These are phyloP conservation scores for Lactifluus piperatus DNA, from an alignment of 768 basidiomycete species.

Conservation along the genomic window DNA sequence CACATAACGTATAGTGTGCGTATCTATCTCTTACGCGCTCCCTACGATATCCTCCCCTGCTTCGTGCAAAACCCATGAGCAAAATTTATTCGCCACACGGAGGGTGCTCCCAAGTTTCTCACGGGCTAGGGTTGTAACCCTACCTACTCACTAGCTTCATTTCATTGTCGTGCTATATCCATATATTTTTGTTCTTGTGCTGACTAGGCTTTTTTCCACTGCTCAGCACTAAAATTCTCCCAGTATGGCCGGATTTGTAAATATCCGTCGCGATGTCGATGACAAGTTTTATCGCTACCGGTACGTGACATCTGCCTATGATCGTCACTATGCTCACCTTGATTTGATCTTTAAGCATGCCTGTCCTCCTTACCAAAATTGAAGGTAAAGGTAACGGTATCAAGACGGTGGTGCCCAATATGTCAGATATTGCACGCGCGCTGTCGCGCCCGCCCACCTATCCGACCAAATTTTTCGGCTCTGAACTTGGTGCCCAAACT, in stretches of 20 bases:
- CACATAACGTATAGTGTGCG: constrained; percentile 31
- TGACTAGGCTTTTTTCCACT: background rate
- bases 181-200: background rate
- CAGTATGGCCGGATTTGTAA: constrained; percentile 87
- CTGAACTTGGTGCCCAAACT: constrained; percentile 96
- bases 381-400: constrained; percentile 99
- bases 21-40: constrained; percentile 33
- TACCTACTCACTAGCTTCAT: background rate
- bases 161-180: constrained; percentile 19
- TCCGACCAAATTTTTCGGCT: constrained; percentile 98
- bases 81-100: background rate
- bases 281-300: constrained; percentile 96
- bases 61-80: background rate
- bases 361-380: constrained; percentile 87
- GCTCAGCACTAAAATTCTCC: constrained; percentile 54
- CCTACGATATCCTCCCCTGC: constrained; percentile 33
- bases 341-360: constrained; percentile 59
- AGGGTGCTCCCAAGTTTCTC: background rate
- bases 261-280: constrained; percentile 93
- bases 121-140: background rate
- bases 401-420: constrained; percentile 99
- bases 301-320: constrained; percentile 31
- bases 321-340: background rate
- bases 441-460: constrained; percentile 92
- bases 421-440: constrained; percentile 95